A percentile compares a stretch with the other conserved stretches of the same genome.
These are phyloP conservation scores for Phycomyces nitens DNA, from an alignment of 192 early-diverging fungal genomes.

Conservation along the genomic window DNA sequence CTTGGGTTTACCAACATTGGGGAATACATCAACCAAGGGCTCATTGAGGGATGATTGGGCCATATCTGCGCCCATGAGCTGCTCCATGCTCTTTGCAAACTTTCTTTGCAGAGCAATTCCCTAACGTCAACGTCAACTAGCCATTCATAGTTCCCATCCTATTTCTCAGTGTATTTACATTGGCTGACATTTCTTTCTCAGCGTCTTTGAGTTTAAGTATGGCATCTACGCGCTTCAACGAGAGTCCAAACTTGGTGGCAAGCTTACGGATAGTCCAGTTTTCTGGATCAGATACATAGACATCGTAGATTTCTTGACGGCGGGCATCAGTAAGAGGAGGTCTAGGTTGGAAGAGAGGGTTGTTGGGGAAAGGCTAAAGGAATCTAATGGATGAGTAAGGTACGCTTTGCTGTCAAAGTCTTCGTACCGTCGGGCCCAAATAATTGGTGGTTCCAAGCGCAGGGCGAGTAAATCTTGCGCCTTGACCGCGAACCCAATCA, in stretches of 20 bases:
- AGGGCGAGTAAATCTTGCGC: slow-evolving; percentile 25
- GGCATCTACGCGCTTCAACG: slow-evolving; percentile 86
- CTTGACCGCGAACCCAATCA: slow-evolving; percentile 28
- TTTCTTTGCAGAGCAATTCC: slow-evolving; percentile 60
- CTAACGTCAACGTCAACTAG: slow-evolving; percentile 37
- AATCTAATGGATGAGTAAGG: not conserved
- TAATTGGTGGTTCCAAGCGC: slow-evolving; percentile 36
- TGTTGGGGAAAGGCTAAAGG: slow-evolving; percentile 84
- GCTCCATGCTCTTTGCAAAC: slow-evolving; percentile 81
- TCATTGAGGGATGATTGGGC: slow-evolving; percentile 39
- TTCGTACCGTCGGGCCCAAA: slow-evolving; percentile 18
- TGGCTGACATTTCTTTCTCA: slow-evolving; percentile 67
- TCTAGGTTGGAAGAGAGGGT: slow-evolving; percentile 78
- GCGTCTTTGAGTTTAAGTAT: slow-evolving; percentile 83
- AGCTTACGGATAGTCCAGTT: slow-evolving; percentile 66
- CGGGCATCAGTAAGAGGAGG: slow-evolving; percentile 67
- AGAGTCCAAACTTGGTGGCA: slow-evolving; percentile 65
- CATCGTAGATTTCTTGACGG: slow-evolving; percentile 70
- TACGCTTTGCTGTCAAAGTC: not conserved
- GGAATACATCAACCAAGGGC: slow-evolving; percentile 50
- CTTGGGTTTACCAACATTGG: slow-evolving; percentile 65
- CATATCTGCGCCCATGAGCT: slow-evolving; percentile 61
- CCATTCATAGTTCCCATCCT: too few species aligned
- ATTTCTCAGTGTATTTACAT: slow-evolving; percentile 39
- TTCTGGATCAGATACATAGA: slow-evolving; percentile 56